A percentile compares a stretch with the other conserved stretches of the same genome.
These are phyloP conservation scores for Puccinia polysora DNA, from an alignment of 1,284 basidiomycete species.

Conservation along the genomic window DNA sequence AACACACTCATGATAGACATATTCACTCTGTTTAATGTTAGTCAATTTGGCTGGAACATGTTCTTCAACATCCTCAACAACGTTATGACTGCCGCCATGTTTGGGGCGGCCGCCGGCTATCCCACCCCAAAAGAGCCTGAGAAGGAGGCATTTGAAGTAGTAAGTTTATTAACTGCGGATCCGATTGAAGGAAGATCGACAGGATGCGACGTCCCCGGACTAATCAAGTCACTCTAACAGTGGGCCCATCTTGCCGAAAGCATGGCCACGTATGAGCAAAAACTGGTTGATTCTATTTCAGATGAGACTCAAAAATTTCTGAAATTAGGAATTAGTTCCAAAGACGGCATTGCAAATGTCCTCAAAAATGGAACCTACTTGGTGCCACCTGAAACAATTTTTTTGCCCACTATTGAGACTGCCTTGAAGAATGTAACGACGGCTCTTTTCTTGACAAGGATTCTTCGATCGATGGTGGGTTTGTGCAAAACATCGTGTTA, in stretches of 20 bases:
- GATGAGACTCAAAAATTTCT: constrained; percentile 6
- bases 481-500: neutral
- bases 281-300: constrained; percentile 18
- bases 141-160: constrained; percentile 26
- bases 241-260: constrained; percentile 27
- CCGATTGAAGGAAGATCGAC: neutral
- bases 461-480: constrained; percentile 27
- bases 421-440: constrained; percentile 36
- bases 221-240: constrained; percentile 1
- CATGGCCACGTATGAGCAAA: constrained; percentile 17
- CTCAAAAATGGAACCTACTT: constrained; percentile 36
- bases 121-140: constrained; percentile 11
- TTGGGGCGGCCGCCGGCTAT: neutral
- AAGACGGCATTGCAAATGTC: constrained; percentile 11
- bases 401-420: constrained; percentile 9
- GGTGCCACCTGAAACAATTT: constrained; percentile 11
- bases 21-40: constrained; percentile 15
- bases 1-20: constrained; percentile 33
- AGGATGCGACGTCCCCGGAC: neutral
- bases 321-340: constrained; percentile 14
- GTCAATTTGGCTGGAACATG: constrained; percentile 1
- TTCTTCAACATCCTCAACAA: constrained; percentile 35
- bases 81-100: neutral
- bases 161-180: neutral
- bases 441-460: constrained; percentile 12